Conservation (phyloP, 306 rosid genomes). For the Abrus pulchellus region DNA sequence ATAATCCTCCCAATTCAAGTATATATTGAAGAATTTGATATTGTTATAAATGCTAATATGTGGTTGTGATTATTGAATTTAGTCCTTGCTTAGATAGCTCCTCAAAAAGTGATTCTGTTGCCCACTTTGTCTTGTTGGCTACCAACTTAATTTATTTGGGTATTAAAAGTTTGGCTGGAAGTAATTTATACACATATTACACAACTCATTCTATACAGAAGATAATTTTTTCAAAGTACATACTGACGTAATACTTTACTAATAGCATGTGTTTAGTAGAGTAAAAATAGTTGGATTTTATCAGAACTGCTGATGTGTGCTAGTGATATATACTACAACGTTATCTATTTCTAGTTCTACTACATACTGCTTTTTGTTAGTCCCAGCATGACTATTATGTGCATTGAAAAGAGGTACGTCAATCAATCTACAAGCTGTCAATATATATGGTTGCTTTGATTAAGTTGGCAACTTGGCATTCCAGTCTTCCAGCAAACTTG, state of each 20-base stretch:
- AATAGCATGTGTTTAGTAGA: background rate
- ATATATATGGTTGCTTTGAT: background rate
- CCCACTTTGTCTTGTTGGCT: slow-evolving; percentile 36
- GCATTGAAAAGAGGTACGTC: background rate
- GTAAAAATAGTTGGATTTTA: slow-evolving; percentile 9
- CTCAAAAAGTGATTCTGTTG: slow-evolving; percentile 18
- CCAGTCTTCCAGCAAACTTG: background rate
- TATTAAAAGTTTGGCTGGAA: slow-evolving; percentile 18
- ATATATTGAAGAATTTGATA: slow-evolving; percentile 28
- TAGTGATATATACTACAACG: slow-evolving; percentile 4
- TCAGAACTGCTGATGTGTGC: background rate
- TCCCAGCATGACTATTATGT: background rate
- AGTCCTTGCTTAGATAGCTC: slow-evolving; percentile 22
- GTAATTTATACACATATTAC: background rate
- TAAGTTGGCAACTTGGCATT: background rate
- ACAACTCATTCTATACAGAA: slow-evolving; percentile 26
- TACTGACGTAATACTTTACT: background rate
- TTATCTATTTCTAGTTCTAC: slow-evolving; percentile 3
- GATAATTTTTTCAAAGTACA: slow-evolving; percentile 3
- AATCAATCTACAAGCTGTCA: slow-evolving; percentile 7
- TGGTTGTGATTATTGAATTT: slow-evolving; percentile 38
- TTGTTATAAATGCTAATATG: slow-evolving; percentile 29
- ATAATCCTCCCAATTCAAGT: slow-evolving; percentile 26
- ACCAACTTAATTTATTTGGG: slow-evolving; percentile 25
- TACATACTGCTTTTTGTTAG: background rate